A percentile compares a stretch with the other conserved stretches of the same genome.
These are phyloP conservation scores for Sicyos edulis DNA, from an alignment of 306 rosid genomes.

Conservation along the genomic window DNA sequence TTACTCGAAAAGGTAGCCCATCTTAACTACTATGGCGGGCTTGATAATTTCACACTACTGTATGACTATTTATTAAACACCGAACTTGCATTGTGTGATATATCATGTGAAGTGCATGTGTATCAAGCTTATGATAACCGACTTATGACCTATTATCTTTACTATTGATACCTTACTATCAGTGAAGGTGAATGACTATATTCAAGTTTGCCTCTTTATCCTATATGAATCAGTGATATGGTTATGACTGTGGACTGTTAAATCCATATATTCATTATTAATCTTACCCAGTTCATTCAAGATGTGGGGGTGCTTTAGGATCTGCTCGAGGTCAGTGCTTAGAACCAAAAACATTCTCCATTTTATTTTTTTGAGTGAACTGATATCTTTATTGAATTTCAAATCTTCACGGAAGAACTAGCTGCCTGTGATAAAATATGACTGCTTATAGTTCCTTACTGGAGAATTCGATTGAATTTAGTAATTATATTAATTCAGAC, in stretches of 20 bases:
- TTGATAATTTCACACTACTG: not conserved
- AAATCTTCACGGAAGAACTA: slow-evolving; percentile 7
- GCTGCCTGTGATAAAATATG: not conserved
- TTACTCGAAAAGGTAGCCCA: slow-evolving; percentile 75
- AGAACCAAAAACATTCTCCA: not conserved
- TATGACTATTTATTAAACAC: not conserved
- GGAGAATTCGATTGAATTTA: not conserved
- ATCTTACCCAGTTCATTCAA: not conserved
- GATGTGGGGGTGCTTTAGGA: not conserved
- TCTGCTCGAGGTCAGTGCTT: not conserved
- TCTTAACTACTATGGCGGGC: not conserved
- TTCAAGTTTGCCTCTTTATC: not conserved
- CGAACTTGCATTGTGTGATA: not conserved
- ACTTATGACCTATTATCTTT: not conserved
- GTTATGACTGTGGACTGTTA: slow-evolving; percentile 2
- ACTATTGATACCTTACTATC: not conserved
- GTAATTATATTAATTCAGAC: not conserved
- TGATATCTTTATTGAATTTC: not conserved
- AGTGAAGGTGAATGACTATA: not conserved
- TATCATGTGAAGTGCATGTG: slow-evolving; percentile 2
- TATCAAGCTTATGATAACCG: not conserved
- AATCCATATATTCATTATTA: not conserved
- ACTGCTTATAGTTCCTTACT: not conserved
- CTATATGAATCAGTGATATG: not conserved
- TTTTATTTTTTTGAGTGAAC: not conserved